These are phyloP conservation scores for Schizochytrium sp. DNA, from an alignment of 108 stramenopile species.

Conservation along the genomic window DNA sequence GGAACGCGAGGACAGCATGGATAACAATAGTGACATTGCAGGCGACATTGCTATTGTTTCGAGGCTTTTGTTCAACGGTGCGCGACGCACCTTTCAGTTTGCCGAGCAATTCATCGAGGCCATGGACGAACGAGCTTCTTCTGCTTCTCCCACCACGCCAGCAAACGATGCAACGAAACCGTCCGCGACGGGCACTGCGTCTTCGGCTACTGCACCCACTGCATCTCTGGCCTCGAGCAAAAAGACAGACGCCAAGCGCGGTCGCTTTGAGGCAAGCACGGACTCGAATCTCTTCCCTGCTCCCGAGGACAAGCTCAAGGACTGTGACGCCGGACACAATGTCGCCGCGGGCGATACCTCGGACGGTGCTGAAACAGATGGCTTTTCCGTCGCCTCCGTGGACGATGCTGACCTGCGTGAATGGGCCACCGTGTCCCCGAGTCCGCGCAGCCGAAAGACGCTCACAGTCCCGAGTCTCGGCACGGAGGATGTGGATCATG, in stretches of 20 bases:
- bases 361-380: background rate
- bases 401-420: background rate
- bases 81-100: background rate
- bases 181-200: background rate
- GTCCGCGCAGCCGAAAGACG: background rate
- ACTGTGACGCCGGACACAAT: background rate
- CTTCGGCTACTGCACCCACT: background rate
- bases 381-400: background rate
- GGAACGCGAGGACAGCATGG: background rate
- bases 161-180: background rate
- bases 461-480: background rate
- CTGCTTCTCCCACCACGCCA: background rate
- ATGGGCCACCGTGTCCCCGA: background rate
- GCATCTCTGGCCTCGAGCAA: background rate
- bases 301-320: no score
- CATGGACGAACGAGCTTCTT: background rate
- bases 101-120: slow-evolving; percentile 15
- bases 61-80: background rate
- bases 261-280: background rate
- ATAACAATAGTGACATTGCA: background rate
- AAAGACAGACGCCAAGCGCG: background rate
- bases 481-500: background rate
- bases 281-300: no score
- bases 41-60: slow-evolving; percentile 5
- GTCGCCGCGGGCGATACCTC: background rate